phyloP scores from a whole-genome alignment of 164 flowering plant genomes.

The Magnolia sinica region DNA sequence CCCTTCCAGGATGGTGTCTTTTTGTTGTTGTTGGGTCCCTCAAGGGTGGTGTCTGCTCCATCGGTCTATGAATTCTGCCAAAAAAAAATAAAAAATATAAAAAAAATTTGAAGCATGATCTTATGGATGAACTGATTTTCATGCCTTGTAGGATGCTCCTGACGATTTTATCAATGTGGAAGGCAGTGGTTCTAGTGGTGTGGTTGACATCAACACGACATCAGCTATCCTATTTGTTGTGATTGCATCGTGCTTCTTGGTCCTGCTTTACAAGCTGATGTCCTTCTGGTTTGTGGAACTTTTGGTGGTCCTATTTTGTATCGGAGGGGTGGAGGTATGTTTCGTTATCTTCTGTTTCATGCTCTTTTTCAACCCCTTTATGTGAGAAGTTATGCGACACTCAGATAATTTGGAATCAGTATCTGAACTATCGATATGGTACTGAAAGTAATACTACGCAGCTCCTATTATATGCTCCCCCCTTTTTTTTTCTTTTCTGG shows the following conservation, averaged over 20 bases:
- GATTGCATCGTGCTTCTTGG: slow-evolving; percentile 86
- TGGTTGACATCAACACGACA: slow-evolving; percentile 74
- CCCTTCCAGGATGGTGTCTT: too few species aligned
- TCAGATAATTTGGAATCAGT: too few species aligned
- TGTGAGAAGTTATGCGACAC: too few species aligned
- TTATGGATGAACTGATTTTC: background rate
- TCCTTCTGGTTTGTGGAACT: slow-evolving; percentile 84
- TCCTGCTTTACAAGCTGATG: slow-evolving; percentile 94
- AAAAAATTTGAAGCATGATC: background rate
- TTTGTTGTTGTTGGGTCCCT: too few species aligned
- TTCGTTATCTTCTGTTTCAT: background rate
- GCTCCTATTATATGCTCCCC: too few species aligned
- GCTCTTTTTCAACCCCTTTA: background rate
- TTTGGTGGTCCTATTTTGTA: slow-evolving; percentile 92
- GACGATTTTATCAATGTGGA: slow-evolving; percentile 47
- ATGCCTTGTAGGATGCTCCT: slow-evolving; percentile 60
- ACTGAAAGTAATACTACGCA: too few species aligned
- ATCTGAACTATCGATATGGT: too few species aligned
- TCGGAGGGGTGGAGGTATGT: slow-evolving; percentile 95
- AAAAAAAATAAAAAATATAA: too few species aligned
- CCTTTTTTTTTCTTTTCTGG: too few species aligned
- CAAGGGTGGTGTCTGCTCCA: too few species aligned
- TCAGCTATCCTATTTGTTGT: slow-evolving; percentile 86
- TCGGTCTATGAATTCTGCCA: too few species aligned
- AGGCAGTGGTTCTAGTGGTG: slow-evolving; percentile 38